Evolutionary conservation across 495 filamentous ascomycete genomes (phyloP), one percentile per base, ranked within the genome.

Genomic region (Bacidia rubella): DNA sequence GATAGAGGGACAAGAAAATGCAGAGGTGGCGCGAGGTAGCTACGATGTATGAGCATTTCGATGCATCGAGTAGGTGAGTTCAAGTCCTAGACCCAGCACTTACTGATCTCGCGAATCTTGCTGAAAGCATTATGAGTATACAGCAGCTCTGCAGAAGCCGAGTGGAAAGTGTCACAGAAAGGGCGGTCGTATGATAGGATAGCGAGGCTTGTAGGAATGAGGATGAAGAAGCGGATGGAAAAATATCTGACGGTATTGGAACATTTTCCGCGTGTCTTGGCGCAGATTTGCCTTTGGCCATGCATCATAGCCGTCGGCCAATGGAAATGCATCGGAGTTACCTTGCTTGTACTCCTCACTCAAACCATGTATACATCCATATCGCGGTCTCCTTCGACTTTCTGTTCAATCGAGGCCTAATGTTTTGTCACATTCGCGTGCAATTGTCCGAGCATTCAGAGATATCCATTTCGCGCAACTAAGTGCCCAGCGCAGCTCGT

Each of bases 101-200:
- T 82, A 95, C 88, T 70, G 77, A 82, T 73, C 73, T 71, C 59
- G 70, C 69, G 56, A 78, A 63, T 66, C 70, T 75, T 59, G 71
- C 75, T 58, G 75, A 67, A 59, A 79, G 63, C 75, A 79, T 79
- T 35, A 7, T 35, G 7, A 35, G 15, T 35, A 35, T 35, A 35
- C 29, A 35, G 29, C 15, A 15, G 15, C 29, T 15, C 29, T 35
- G n/a, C n/a, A n/a, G n/a, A n/a, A n/a, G n/a, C n/a, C n/a, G n/a
- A n/a, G n/a, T n/a, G n/a, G n/a, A n/a, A n/a, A n/a, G n/a, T n/a
- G n/a, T n/a, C n/a, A n/a, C n/a, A n/a, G n/a, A n/a, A n/a, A n/a
- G n/a, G n/a, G n/a, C n/a, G n/a, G n/a, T n/a, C n/a, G n/a, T n/a
- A n/a, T 35, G 29, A 35, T 35, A 15, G 29, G 29, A 15, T 35